Evolutionary conservation across 108 stramenopile species (phyloP).

Genomic region (Parietichytrium sp.): DNA sequence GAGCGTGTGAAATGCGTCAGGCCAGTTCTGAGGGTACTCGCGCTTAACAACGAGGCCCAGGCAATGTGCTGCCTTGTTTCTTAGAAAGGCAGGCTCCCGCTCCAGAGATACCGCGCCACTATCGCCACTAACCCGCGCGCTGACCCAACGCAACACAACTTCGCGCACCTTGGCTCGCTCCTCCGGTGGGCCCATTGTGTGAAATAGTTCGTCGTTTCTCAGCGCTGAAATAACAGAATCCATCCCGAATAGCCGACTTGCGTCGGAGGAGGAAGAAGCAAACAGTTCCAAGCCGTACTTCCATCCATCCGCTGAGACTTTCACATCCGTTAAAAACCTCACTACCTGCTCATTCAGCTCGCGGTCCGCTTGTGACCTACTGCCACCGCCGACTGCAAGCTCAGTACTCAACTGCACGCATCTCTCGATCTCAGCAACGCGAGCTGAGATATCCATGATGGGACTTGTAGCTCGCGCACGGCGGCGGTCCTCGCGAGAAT

Average conservation of each 20-base stretch:
- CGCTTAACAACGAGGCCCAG: slow-evolving; percentile 22
- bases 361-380: too few species aligned
- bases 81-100: too few species aligned
- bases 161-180: not conserved
- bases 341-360: slow-evolving; percentile 16
- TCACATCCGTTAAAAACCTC: not conserved
- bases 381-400: not conserved
- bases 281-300: slow-evolving; percentile 15
- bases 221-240: not conserved
- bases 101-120: too few species aligned
- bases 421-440: slow-evolving; percentile 13
- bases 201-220: not conserved
- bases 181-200: not conserved
- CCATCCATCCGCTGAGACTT: not conserved
- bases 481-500: too few species aligned
- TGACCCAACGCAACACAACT: slow-evolving; percentile 7
- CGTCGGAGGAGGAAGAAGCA: not conserved
- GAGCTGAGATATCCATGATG: too few species aligned
- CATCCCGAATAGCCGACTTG: not conserved
- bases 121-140: not conserved
- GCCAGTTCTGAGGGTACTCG: slow-evolving; percentile 17
- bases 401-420: slow-evolving; percentile 3
- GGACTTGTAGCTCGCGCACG: too few species aligned
- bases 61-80: slow-evolving; percentile 26
- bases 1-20: slow-evolving; percentile 5